Conservation (phyloP, 2,329 filamentous ascomycete genomes). For the Sphaerulina vaccinii region DNA sequence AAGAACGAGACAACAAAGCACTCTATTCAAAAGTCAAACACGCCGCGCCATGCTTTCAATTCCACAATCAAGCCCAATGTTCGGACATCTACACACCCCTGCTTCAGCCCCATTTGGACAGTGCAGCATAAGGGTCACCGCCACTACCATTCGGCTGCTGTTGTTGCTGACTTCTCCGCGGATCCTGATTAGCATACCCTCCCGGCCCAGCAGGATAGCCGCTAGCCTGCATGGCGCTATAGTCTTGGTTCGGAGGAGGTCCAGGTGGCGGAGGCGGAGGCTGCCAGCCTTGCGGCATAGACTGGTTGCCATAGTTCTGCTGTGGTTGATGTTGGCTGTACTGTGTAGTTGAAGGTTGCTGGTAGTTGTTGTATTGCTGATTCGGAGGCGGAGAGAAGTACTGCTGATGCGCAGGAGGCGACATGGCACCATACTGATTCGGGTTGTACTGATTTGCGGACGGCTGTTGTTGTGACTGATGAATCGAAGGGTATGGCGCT, state of each 20-base stretch:
- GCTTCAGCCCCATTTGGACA: slow-evolving; percentile 65
- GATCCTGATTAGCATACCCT: slow-evolving; percentile 52
- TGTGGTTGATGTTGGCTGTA: slow-evolving; percentile 62
- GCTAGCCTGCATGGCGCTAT: slow-evolving; percentile 42
- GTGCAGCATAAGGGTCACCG: slow-evolving; percentile 67
- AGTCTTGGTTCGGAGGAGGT: slow-evolving; percentile 59
- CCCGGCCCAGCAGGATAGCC: slow-evolving; percentile 51
- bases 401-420: slow-evolving; percentile 58
- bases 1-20: neutral
- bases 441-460: slow-evolving; percentile 44
- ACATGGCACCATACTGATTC: slow-evolving; percentile 46
- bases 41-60: neutral
- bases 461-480: slow-evolving; percentile 21
- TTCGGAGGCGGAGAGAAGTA: slow-evolving; percentile 51
- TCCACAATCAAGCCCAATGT: neutral
- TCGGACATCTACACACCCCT: neutral
- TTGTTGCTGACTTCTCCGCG: slow-evolving; percentile 44
- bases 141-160: slow-evolving; percentile 40
- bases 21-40: neutral
- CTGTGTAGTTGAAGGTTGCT: slow-evolving; percentile 50
- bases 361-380: slow-evolving; percentile 43
- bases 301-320: slow-evolving; percentile 28
- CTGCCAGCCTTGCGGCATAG: slow-evolving; percentile 62
- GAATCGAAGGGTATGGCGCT: slow-evolving; percentile 27
- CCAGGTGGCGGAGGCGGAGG: slow-evolving; percentile 67